Evolutionary conservation across 192 early-diverging fungal genomes (phyloP), one percentile per base, ranked within the genome.

Genomic region (Gaertneriomyces semiglobifer): DNA sequence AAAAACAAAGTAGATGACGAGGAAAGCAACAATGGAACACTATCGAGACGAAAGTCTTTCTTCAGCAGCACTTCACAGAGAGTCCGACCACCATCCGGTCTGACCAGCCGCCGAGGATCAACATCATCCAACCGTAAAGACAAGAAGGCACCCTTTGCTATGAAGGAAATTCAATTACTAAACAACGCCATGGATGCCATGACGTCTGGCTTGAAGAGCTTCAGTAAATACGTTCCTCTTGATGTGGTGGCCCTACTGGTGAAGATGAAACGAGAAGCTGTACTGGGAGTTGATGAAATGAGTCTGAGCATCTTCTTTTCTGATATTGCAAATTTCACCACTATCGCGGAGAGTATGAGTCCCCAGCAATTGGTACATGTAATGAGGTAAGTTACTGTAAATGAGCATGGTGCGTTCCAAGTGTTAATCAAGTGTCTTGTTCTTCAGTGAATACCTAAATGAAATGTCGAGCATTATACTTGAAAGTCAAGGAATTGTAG

Each of bases 301-400:
- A 66, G 63, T 44, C 51, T 70, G 63, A 70, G 62, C 14, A 65
- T 70, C 10, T 70, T 70, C 33, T 70, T 70, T 43, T 70, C 69
- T 61, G 69, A 70, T 56, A 70, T 70, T 67, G 69, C 69, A 4
- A 70, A 70, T 40, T 70, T 70, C 57, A 70, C 69, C 11, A 70
- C 62, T 10, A 63, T 70, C 16, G 61, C 69, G 42, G 69, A 70
- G 47, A 63, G 61, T 56, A 70, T 70, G 69, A 56, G 54, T 41
- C 69, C 69, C 11, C 52, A 70, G 41, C 41, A 52, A 33, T 51
- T 70, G 6, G 69, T 70, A 14, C 44, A 56, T 14, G 56, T 70
- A 8, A 70, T 70, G 69, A 70, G 69, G 69, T 65, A 20, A 41
- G 60, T 40, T n/a, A 50, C 48, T 2, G 11, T 0, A 18, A 3